Evolutionary conservation across 75 land plant genomes (phyloP).

Genomic region (Cryptomeria japonica): DNA sequence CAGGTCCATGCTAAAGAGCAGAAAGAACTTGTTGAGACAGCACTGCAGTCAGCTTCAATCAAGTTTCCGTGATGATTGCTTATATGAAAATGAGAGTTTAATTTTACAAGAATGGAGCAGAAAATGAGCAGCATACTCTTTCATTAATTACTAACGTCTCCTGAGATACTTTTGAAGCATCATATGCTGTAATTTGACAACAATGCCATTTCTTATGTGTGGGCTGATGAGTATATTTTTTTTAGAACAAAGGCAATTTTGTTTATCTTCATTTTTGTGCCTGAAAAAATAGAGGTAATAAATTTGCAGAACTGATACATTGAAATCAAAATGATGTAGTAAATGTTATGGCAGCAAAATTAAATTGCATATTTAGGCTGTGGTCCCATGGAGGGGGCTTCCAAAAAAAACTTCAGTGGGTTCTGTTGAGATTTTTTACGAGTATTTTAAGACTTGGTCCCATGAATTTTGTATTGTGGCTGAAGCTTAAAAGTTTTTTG

Average conservation of each 20-base stretch:
- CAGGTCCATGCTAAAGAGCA: slow-evolving; percentile 69
- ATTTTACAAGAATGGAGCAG: not conserved
- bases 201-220: not conserved
- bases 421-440: too few species aligned
- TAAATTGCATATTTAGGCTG: too few species aligned
- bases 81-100: not conserved
- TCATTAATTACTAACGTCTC: not conserved
- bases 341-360: not conserved
- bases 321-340: not conserved
- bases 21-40: slow-evolving; percentile 70
- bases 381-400: too few species aligned
- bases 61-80: not conserved
- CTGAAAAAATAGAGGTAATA: not conserved
- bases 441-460: too few species aligned
- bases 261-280: not conserved
- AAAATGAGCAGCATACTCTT: not conserved
- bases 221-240: too few species aligned
- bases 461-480: too few species aligned
- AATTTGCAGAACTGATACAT: not conserved
- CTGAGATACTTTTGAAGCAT: not conserved
- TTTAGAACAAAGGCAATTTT: too few species aligned
- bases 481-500: too few species aligned
- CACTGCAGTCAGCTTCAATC: slow-evolving; percentile 75
- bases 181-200: not conserved
- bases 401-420: too few species aligned